Percentiles rank a stretch among this genome's conserved stretches.
Evolutionary conservation across 768 basidiomycete species (phyloP).

Genomic region (Pulveroboletus sp.): DNA sequence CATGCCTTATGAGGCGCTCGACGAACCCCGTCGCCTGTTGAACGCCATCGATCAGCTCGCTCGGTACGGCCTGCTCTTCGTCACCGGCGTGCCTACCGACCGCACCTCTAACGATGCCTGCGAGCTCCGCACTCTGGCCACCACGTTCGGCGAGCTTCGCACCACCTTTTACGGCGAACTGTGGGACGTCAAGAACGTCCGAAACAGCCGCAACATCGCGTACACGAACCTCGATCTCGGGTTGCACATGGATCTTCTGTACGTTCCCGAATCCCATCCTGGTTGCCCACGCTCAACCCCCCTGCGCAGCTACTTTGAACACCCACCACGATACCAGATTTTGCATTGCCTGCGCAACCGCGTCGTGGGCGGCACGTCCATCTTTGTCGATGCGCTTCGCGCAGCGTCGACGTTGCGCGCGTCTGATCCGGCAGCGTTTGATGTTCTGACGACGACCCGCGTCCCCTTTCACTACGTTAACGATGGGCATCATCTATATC

Average conservation of each 20-base stretch:
- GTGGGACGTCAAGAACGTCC: slow-evolving; percentile 82
- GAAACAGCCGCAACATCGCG: slow-evolving; percentile 83
- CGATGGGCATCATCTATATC: slow-evolving; percentile 78
- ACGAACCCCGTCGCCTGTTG: slow-evolving; percentile 44
- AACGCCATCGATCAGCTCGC: slow-evolving; percentile 64
- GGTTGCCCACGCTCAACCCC: neutral
- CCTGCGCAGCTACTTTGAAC: slow-evolving; percentile 74
- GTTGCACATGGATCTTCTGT: slow-evolving; percentile 91
- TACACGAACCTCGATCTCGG: slow-evolving; percentile 90
- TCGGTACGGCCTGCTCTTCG: slow-evolving; percentile 69
- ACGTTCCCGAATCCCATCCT: slow-evolving; percentile 30
- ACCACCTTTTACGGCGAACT: slow-evolving; percentile 85
- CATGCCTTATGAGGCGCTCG: slow-evolving; percentile 51
- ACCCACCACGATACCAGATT: slow-evolving; percentile 89
- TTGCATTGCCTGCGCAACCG: slow-evolving; percentile 87
- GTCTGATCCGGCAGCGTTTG: slow-evolving; percentile 48
- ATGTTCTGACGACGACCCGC: slow-evolving; percentile 52
- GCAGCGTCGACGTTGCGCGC: slow-evolving; percentile 53
- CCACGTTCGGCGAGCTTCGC: slow-evolving; percentile 69
- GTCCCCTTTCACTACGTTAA: slow-evolving; percentile 93
- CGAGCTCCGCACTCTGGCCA: slow-evolving; percentile 63
- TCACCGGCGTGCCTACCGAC: slow-evolving; percentile 63
- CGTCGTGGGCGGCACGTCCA: slow-evolving; percentile 77
- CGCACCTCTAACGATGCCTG: slow-evolving; percentile 59
- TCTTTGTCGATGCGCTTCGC: slow-evolving; percentile 79